phyloP scores from a whole-genome alignment of 2,329 filamentous ascomycete species.

The Penicillium corylophilum region DNA sequence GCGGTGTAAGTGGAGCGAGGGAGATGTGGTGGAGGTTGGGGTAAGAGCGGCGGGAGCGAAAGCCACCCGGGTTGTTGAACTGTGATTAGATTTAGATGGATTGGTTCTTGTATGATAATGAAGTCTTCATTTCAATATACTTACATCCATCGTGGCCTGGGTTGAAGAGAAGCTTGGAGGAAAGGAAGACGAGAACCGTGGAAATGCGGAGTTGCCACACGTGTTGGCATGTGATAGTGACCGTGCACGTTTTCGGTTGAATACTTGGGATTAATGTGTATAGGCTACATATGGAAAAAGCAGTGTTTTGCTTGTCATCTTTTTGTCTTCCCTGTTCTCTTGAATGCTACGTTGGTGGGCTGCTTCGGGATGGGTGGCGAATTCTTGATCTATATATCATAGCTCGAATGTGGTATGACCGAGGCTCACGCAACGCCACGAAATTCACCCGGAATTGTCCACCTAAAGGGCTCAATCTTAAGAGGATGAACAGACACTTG shows the following conservation, averaged over 20 bases:
- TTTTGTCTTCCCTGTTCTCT: neutral
- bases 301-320: neutral
- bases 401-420: neutral
- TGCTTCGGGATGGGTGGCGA: neutral
- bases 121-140: neutral
- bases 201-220: conserved; percentile 27
- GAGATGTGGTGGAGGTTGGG: conserved; percentile 61
- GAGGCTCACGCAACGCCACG: neutral
- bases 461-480: too few species aligned
- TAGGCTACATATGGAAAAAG: neutral
- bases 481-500: neutral
- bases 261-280: neutral
- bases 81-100: conserved; percentile 7
- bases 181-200: conserved; percentile 3
- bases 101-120: neutral
- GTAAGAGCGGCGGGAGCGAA: conserved; percentile 54
- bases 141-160: conserved; percentile 26
- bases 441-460: neutral
- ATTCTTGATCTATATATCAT: neutral
- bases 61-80: conserved; percentile 29
- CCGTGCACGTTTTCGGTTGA: conserved; percentile 10
- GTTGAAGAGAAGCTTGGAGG: conserved; percentile 1
- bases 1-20: conserved; percentile 58
- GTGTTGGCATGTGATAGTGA: conserved; percentile 26
- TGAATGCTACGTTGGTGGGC: neutral